Evolutionary conservation across 352 stramenopile species (phyloP).

Genomic region (Phytophthora macrochlamydospora): DNA sequence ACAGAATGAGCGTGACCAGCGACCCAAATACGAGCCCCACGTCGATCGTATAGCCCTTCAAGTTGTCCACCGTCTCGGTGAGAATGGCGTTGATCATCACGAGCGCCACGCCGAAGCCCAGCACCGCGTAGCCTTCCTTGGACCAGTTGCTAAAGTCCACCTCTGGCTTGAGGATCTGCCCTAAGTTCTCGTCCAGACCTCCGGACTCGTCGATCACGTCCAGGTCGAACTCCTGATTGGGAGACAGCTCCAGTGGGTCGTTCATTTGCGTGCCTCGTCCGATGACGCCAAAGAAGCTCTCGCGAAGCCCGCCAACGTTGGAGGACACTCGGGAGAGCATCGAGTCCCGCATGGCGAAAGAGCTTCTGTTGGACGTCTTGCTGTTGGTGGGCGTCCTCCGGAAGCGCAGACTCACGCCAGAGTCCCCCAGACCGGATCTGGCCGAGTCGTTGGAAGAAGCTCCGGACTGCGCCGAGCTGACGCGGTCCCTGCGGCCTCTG

Average conservation of each 20-base stretch:
- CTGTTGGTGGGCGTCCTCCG: conserved; percentile 37
- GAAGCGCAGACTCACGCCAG: conserved; percentile 30
- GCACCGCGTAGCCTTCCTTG: conserved; percentile 48
- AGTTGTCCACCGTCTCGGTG: conserved; percentile 32
- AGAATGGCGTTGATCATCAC: conserved; percentile 47
- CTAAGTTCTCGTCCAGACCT: conserved; percentile 60
- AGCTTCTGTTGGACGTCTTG: conserved; percentile 39
- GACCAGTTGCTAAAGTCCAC: conserved; percentile 57
- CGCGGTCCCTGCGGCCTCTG: conserved; percentile 9
- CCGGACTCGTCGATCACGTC: conserved; percentile 80
- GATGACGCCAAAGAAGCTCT: conserved; percentile 68
- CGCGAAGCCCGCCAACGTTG: conserved; percentile 42
- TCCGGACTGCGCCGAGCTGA: conserved; percentile 32
- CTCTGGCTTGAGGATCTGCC: conserved; percentile 59
- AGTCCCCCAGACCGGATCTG: conserved; percentile 23
- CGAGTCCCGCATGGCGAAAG: conserved; percentile 40
- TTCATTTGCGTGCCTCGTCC: conserved; percentile 19
- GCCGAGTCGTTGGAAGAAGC: conserved; percentile 17
- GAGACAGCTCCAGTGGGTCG: conserved; percentile 68
- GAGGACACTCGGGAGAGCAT: conserved; percentile 52
- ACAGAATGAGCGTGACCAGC: conserved; percentile 73
- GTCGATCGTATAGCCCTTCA: conserved; percentile 91
- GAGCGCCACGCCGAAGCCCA: conserved; percentile 44
- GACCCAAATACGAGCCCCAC: conserved; percentile 77
- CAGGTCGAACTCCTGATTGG: conserved; percentile 73